Conservation (phyloP, 2,329 filamentous ascomycete genomes). For the Nigrograna mackinnonii region DNA sequence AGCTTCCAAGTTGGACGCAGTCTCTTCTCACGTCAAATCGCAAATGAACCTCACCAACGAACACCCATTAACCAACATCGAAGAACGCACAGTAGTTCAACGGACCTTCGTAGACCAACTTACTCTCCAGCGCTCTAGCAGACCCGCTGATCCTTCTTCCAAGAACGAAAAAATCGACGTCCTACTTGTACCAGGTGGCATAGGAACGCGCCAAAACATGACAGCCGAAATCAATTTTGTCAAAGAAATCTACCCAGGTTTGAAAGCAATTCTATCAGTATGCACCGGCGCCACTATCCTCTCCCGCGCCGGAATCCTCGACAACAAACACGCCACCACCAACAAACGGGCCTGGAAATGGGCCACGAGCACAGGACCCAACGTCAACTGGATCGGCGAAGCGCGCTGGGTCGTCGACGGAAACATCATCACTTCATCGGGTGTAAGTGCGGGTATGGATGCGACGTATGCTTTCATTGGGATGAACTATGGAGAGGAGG, state of each 20-base stretch:
- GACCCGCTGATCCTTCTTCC: background rate
- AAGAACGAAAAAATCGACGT: slow-evolving; percentile 54
- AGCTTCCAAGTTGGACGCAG: slow-evolving; percentile 34
- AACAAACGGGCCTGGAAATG: slow-evolving; percentile 63
- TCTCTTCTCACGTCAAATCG: slow-evolving; percentile 25
- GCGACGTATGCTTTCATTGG: slow-evolving; percentile 60
- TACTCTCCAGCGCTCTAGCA: slow-evolving; percentile 8
- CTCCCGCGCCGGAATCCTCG: slow-evolving; percentile 62
- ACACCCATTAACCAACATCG: slow-evolving; percentile 26
- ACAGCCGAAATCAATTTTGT: slow-evolving; percentile 53
- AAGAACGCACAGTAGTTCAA: slow-evolving; percentile 50
- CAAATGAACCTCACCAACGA: slow-evolving; percentile 12
- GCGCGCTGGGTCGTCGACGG: slow-evolving; percentile 67
- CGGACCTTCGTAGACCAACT: slow-evolving; percentile 58
- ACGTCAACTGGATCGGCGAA: slow-evolving; percentile 58
- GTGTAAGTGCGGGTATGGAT: slow-evolving; percentile 66
- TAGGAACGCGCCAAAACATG: slow-evolving; percentile 46
- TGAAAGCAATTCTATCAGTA: slow-evolving; percentile 64
- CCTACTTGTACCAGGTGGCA: slow-evolving; percentile 67
- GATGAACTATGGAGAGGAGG: slow-evolving; percentile 56
- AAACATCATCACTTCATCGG: slow-evolving; percentile 68
- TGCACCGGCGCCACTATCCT: slow-evolving; percentile 67
- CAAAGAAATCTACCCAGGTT: slow-evolving; percentile 48
- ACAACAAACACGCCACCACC: slow-evolving; percentile 64
- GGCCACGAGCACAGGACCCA: slow-evolving; percentile 50